Evolutionary conservation across 306 rosid genomes (phyloP), one percentile per base, ranked within the genome.

Genomic region (Medicago lupulina): DNA sequence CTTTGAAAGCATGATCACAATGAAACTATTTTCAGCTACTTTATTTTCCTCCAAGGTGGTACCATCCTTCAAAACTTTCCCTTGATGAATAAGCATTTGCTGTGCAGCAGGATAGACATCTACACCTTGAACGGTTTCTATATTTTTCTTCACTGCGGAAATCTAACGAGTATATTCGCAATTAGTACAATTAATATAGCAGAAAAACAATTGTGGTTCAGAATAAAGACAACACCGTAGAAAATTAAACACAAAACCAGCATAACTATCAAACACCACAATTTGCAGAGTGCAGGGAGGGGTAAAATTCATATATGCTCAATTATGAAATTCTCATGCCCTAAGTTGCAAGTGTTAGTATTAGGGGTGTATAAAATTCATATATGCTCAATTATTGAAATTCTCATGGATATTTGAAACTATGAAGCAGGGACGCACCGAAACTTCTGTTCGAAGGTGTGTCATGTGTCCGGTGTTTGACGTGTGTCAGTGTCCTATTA

Each of bases 61-160:
- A 62, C 41, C 79, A 73, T 95, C 97, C 78, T 92, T 92, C 9
- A 92, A 96, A 76, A 92, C 98, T 75, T 95, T 92, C 53, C 97
- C 97, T 78, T 95, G 97, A 77, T 92, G 87, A 49, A 95, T 95
- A 36, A 95, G 98, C 97, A 95, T 95, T 86, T 92, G 96, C 76
- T 88, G 97, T 0, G 89, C 53, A 40, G 98, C 92, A 76, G 98
- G 98, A 76, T 95, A 95, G 70, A 85, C 88, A 74, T 84, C 90
- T 43, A 77, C 80, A 72, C 97, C 97, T 80, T 90, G 97, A 40
- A 79, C 81, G 76, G 88, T 81, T 82, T 95, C 97, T 67, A 95
- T 87, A 40, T 68, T 81, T 77, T 86, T 90, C 89, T 95, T 95
- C 88, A 95, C 98, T 64, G 80, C 97, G 39, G 92, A 63, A 84